These are phyloP conservation scores for Penicillium italicum DNA, from an alignment of 2,329 filamentous ascomycete species.

Conservation along the genomic window DNA sequence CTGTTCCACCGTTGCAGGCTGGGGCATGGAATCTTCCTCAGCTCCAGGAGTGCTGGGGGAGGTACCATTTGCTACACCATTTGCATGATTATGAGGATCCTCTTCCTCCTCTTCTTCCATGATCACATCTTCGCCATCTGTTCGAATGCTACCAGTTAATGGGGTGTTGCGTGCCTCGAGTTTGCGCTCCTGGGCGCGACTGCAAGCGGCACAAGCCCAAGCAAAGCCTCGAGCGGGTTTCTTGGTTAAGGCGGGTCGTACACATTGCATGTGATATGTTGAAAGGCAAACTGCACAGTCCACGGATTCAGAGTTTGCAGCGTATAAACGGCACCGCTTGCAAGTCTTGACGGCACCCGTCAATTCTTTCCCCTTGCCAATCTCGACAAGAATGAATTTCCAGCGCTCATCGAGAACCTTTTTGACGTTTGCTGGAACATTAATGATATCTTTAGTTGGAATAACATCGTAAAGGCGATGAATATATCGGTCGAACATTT, in stretches of 20 bases:
- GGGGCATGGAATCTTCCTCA: slow-evolving; percentile 52
- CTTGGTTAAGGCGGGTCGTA: slow-evolving; percentile 84
- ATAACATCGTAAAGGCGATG: slow-evolving; percentile 97
- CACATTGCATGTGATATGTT: slow-evolving; percentile 98
- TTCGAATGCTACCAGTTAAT: slow-evolving; percentile 54
- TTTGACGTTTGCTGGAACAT: slow-evolving; percentile 92
- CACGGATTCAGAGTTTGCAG: slow-evolving; percentile 93
- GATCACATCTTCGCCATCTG: slow-evolving; percentile 61
- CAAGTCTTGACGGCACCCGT: slow-evolving; percentile 94
- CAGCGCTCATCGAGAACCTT: slow-evolving; percentile 93
- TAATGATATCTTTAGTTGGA: slow-evolving; percentile 86
- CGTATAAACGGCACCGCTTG: slow-evolving; percentile 87
- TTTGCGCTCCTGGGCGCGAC: slow-evolving; percentile 89
- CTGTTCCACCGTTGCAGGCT: slow-evolving; percentile 73
- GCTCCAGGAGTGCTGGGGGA: slow-evolving; percentile 61
- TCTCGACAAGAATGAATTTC: slow-evolving; percentile 94
- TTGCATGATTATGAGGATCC: slow-evolving; percentile 54
- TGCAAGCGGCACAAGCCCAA: slow-evolving; percentile 96
- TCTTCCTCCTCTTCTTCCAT: slow-evolving; percentile 67
- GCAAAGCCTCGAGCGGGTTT: slow-evolving; percentile 97
- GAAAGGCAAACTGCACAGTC: slow-evolving; percentile 93
- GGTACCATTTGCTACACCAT: slow-evolving; percentile 53
- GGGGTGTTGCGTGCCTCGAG: slow-evolving; percentile 87
- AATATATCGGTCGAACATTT: slow-evolving; percentile 96
- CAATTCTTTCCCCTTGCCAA: slow-evolving; percentile 88